These are phyloP conservation scores for Cladosporium sp. DNA, from an alignment of 2,329 filamentous ascomycete genomes.

Conservation along the genomic window DNA sequence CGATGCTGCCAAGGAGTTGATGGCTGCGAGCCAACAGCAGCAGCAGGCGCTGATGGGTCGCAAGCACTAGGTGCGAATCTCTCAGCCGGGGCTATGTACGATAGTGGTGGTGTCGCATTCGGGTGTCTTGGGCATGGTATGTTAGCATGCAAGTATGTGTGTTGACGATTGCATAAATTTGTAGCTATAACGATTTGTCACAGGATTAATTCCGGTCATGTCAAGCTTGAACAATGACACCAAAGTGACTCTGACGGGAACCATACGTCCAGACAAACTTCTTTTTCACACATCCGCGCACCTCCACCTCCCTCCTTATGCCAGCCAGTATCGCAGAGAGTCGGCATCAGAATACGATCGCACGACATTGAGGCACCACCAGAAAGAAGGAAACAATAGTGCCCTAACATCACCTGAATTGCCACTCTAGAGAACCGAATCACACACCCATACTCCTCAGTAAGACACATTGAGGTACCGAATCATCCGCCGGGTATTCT, in stretches of 20 bases:
- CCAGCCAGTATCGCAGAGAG: no score
- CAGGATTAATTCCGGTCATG: not conserved
- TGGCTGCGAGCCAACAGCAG: constrained; percentile 1
- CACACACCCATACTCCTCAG: not conserved
- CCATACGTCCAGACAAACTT: not conserved
- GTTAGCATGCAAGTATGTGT: not conserved
- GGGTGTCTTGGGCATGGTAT: not conserved
- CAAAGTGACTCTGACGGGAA: not conserved
- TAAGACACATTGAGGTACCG: no score
- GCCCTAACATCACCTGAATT: not conserved
- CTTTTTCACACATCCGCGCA: not conserved
- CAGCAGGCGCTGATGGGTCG: not conserved
- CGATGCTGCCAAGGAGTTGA: constrained; percentile 13
- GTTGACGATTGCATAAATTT: not conserved
- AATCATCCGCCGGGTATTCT: no score
- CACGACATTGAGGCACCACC: no score
- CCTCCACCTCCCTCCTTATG: no score
- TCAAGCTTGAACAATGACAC: not conserved
- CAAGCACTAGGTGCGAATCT: not conserved
- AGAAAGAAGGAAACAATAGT: not conserved
- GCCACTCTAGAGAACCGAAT: not conserved
- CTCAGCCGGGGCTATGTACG: not conserved
- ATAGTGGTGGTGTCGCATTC: not conserved
- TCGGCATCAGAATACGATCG: no score
- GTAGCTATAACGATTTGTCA: not conserved